Conservation (phyloP, 1,139 yeast species). For the Saccharomyces pastorianus region DNA sequence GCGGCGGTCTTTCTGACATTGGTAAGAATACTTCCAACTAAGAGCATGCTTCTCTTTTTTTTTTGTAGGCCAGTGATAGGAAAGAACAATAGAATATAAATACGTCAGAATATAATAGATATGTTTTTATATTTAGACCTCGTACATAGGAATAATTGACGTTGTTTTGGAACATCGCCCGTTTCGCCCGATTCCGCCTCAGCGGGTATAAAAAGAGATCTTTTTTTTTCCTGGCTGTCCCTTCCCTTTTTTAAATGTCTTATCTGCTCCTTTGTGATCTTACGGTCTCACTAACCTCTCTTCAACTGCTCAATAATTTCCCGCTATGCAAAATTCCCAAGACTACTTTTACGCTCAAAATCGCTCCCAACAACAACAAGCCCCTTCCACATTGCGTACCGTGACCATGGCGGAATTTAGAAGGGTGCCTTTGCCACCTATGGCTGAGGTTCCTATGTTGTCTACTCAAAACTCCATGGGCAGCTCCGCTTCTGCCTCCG, state of each 20-base stretch:
- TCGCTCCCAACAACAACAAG: slow-evolving; percentile 5
- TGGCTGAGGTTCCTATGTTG: slow-evolving; percentile 24
- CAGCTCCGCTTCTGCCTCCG: slow-evolving; percentile 20
- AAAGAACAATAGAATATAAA: not conserved
- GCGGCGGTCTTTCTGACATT: not conserved
- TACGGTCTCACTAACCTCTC: not conserved
- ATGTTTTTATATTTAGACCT: not conserved
- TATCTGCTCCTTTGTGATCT: not conserved
- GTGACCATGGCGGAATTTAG: slow-evolving; percentile 16
- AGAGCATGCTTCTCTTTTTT: not conserved
- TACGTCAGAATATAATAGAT: not conserved
- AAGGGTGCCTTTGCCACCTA: slow-evolving; percentile 48
- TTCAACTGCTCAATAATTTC: not conserved
- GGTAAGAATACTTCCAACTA: not conserved
- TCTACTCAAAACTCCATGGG: slow-evolving; percentile 26
- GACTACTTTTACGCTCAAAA: not conserved
- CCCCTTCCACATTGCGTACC: slow-evolving; percentile 1
- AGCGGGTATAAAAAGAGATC: not conserved
- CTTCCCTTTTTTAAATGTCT: not conserved
- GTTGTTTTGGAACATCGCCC: not conserved
- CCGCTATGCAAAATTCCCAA: not conserved
- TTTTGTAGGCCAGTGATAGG: not conserved
- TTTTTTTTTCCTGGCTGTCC: not conserved
- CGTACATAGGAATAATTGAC: not conserved
- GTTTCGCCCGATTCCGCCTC: not conserved